phyloP scores from a whole-genome alignment of 2,329 filamentous ascomycete genomes.

The Beauveria rudraprayagi region DNA sequence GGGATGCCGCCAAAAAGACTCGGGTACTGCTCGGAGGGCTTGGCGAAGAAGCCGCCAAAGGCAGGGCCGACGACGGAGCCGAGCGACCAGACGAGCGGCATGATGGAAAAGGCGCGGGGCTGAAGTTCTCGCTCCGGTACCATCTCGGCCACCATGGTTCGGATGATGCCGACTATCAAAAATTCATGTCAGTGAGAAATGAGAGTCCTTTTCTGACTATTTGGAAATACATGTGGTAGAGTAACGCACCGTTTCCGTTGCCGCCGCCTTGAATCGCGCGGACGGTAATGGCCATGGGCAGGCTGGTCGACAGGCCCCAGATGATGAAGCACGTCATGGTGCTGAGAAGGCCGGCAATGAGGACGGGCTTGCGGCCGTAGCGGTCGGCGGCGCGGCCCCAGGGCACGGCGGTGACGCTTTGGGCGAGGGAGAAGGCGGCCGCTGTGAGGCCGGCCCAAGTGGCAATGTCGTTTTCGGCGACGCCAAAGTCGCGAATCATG shows the following conservation, averaged over 20 bases:
- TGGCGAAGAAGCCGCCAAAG: constrained; percentile 79
- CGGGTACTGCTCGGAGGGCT: constrained; percentile 69
- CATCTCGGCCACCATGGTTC: constrained; percentile 89
- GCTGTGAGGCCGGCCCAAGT: constrained; percentile 74
- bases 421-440: constrained; percentile 62
- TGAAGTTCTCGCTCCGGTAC: constrained; percentile 81
- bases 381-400: constrained; percentile 73
- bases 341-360: constrained; percentile 63
- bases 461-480: constrained; percentile 63
- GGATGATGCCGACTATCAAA: constrained; percentile 67
- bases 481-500: constrained; percentile 74
- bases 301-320: constrained; percentile 74
- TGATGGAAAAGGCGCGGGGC: constrained; percentile 81
- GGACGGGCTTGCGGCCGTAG: constrained; percentile 74
- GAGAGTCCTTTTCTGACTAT: too few relatives aligned
- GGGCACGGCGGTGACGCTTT: constrained; percentile 62
- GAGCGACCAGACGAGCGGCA: constrained; percentile 84
- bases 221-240: not conserved
- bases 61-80: constrained; percentile 82
- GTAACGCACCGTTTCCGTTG: constrained; percentile 67
- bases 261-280: constrained; percentile 73
- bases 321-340: constrained; percentile 76
- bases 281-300: constrained; percentile 71
- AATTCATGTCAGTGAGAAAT: not conserved
- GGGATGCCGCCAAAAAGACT: constrained; percentile 55